Conservation (phyloP, 129 eudicot species). For the Tanacetum coccineum region DNA sequence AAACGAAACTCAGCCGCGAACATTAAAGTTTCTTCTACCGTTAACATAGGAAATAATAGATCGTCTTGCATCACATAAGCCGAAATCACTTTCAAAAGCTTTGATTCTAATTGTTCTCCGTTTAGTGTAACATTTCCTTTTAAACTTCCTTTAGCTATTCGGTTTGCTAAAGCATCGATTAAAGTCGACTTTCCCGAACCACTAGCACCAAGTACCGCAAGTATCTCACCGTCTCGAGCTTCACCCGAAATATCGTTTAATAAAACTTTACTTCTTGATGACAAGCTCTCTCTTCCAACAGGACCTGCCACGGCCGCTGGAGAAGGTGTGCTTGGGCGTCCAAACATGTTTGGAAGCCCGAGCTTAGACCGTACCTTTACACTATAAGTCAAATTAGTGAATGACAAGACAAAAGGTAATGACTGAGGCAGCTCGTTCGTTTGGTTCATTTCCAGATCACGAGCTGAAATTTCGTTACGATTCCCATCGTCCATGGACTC, state of each 20-base stretch:
- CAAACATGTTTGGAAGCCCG: conserved; percentile 16
- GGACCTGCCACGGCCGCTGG: no score
- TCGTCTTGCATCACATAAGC: conserved; percentile 99
- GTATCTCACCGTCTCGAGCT: conserved; percentile 78
- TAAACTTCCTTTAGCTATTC: conserved; percentile 79
- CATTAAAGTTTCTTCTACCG: conserved; percentile 94
- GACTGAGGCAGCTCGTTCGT: conserved; percentile 21
- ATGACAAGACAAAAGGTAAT: conserved; percentile 48
- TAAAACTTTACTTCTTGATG: conserved; percentile 44
- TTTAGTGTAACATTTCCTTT: conserved; percentile 65
- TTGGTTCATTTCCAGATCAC: conserved; percentile 34
- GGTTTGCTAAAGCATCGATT: conserved; percentile 83
- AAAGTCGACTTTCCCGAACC: conserved; percentile 93
- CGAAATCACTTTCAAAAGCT: conserved; percentile 69
- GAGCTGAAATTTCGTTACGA: conserved; percentile 23
- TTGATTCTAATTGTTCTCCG: conserved; percentile 67
- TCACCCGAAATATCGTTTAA: conserved; percentile 79
- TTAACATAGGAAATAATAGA: conserved; percentile 78
- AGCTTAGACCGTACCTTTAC: conserved; percentile 38
- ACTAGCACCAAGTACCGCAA: conserved; percentile 93
- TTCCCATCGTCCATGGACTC: background rate
- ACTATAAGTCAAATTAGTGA: conserved; percentile 46
- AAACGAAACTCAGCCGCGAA: conserved; percentile 88
- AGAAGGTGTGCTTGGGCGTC: conserved; percentile 1
- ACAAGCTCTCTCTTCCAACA: conserved; percentile 31